Base-by-base conservation (phyloP, 768 basidiomycete genomes). In the Mycena indigotica region DNA sequence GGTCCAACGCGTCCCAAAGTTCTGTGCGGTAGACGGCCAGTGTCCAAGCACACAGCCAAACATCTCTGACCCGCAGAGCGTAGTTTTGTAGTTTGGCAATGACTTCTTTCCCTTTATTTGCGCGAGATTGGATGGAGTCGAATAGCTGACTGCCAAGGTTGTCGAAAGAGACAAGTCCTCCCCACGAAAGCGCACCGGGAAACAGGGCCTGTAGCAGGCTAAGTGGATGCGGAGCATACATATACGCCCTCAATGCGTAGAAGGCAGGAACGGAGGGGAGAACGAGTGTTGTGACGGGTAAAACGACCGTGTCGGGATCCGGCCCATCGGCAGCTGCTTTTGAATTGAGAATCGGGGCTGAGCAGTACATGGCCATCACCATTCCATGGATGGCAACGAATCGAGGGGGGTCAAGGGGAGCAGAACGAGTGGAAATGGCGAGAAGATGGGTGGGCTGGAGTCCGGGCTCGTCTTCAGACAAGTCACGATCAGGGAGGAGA, bases 1-100 rank as follows among this genome's bases (percentile, higher is more conserved):
- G 68, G 52, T 83, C 80, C 30, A 83, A 70, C 24, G 75, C 71
- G 28, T 71, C 72, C 80, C 82, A 82, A 4, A 83, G 72, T 48
- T 69, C 66, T 49, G 64, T 62, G 59, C 81, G 79, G 63, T 70
- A 70, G 60, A 83, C 73, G 32, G 81, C 81, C 28, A 83, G 67
- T 8, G 74, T 73, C 52, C 73, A 76, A 4, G 62, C 75, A 54
- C 80, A 81, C 35, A 72, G 71, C 81, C 81, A 83, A 1, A 81
- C 60, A 3, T 78, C 79, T 52, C 76, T 75, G 44, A 80, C 66
- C 5, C 56, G 55, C 56, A 68, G 69, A 15, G 74, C 66, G 57
- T 75, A 72, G 16, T 57, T 50, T 59, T 81, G 70, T 44, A 82
- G n/a, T n/a, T 44, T 8, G 41, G 15, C 15, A 23, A 16, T 15